Evolutionary conservation across 805 yeast genomes (phyloP).

Genomic region (Sugiyamaella qingdaonensis): DNA sequence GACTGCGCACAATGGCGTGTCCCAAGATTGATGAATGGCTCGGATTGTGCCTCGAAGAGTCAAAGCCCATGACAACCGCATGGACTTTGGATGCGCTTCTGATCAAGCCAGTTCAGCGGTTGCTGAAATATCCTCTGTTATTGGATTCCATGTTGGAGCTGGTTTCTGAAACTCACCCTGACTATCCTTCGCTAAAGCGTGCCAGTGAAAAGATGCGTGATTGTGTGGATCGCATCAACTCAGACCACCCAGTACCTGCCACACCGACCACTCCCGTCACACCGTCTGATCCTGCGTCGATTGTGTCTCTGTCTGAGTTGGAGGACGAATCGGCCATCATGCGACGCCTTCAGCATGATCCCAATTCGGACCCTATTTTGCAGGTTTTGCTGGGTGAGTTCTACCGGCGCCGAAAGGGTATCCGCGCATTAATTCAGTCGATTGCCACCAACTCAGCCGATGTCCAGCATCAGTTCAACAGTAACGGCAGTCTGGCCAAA

Average conservation of each 20-base stretch:
- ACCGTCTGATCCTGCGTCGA: neutral
- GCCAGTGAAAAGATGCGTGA: conserved; percentile 20
- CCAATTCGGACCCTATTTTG: conserved; percentile 13
- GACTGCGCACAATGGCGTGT: conserved; percentile 23
- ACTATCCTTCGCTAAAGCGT: conserved; percentile 35
- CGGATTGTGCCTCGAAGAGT: conserved; percentile 27
- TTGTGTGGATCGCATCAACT: conserved; percentile 24
- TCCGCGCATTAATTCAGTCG: conserved; percentile 14
- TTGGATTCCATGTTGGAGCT: conserved; percentile 30
- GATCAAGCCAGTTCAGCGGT: conserved; percentile 43
- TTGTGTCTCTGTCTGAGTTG: conserved; percentile 1
- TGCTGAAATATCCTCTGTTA: conserved; percentile 40
- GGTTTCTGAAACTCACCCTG: conserved; percentile 40
- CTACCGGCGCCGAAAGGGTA: conserved; percentile 9
- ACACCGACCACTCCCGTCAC: conserved; percentile 1
- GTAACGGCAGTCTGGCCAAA: conserved; percentile 18
- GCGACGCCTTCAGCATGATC: conserved; percentile 9
- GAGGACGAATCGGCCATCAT: conserved; percentile 11
- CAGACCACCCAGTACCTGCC: conserved; percentile 2
- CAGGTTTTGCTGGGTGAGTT: conserved; percentile 15
- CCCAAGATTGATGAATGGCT: conserved; percentile 34
- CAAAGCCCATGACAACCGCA: conserved; percentile 31
- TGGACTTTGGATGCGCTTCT: conserved; percentile 41
- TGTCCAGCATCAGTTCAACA: conserved; percentile 20
- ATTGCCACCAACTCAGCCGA: conserved; percentile 12